Conservation (phyloP, 345 rosid genomes). For the Murraya koenigii region DNA sequence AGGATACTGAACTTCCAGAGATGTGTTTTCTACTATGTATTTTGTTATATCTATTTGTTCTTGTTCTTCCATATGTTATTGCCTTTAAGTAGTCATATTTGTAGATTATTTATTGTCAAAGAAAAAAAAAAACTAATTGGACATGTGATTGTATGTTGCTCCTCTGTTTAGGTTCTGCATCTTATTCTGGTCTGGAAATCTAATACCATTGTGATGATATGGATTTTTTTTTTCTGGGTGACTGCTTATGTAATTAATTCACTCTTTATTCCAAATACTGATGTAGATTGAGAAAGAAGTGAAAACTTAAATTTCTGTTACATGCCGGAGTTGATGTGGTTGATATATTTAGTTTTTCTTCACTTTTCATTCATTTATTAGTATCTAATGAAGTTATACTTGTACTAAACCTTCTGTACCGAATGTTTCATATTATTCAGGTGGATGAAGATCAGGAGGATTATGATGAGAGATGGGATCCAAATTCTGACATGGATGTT, state of each 20-base stretch:
- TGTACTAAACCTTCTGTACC: not conserved
- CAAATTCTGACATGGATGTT: slow-evolving; percentile 78
- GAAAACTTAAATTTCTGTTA: not conserved
- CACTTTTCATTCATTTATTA: not conserved
- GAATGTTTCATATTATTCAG: slow-evolving; percentile 34
- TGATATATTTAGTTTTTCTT: not conserved
- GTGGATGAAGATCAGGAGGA: slow-evolving; percentile 78
- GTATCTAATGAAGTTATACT: not conserved
- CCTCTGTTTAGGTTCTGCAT: not conserved
- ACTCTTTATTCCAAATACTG: not conserved
- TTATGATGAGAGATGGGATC: slow-evolving; percentile 81
- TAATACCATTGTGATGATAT: not conserved
- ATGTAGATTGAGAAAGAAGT: not conserved
- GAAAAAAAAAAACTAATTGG: not conserved
- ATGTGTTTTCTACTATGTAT: slow-evolving; percentile 27
- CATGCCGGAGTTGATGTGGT: not conserved
- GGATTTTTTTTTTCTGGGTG: not conserved
- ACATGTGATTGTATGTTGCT: not conserved
- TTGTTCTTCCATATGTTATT: not conserved
- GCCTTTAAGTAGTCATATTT: not conserved
- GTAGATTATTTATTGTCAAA: not conserved
- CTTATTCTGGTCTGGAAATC: not conserved
- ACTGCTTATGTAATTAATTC: not conserved
- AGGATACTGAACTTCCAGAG: slow-evolving; percentile 77
- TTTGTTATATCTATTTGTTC: not conserved